These are phyloP conservation scores for Populus hybrid DNA, from an alignment of 441 rosid genomes.

Conservation along the genomic window DNA sequence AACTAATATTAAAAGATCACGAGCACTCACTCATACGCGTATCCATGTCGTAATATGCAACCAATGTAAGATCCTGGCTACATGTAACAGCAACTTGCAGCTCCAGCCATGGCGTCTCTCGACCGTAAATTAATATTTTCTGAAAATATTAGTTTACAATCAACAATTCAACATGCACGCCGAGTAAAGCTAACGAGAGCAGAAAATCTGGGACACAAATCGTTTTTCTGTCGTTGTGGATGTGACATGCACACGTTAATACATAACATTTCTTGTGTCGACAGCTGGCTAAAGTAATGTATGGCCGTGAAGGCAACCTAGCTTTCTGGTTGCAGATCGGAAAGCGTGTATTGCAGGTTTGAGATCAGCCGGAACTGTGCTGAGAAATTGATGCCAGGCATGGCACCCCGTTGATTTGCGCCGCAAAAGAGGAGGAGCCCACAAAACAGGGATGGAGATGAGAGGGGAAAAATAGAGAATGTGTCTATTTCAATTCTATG, in stretches of 20 bases:
- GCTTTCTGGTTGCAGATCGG: slow-evolving; percentile 11
- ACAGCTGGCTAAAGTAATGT: slow-evolving; percentile 18
- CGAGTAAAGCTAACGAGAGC: not conserved
- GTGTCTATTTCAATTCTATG: not conserved
- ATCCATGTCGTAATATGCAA: not conserved
- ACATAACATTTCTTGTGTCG: slow-evolving; percentile 6
- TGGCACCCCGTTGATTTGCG: slow-evolving; percentile 9
- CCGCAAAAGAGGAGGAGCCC: slow-evolving; percentile 30
- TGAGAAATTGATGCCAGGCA: not conserved
- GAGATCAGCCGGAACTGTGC: not conserved
- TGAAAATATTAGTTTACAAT: not conserved
- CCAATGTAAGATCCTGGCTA: not conserved
- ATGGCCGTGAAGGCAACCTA: not conserved
- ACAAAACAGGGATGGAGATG: not conserved
- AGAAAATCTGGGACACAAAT: not conserved
- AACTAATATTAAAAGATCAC: not conserved
- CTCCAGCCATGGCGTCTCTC: not conserved
- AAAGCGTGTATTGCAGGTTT: slow-evolving; percentile 27
- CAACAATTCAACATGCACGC: not conserved
- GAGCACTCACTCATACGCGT: not conserved
- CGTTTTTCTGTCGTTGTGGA: not conserved
- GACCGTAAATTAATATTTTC: not conserved
- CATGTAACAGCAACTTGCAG: no score
- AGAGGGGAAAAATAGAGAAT: not conserved
- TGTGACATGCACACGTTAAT: not conserved